Percentiles rank a stretch among this genome's conserved stretches.
Evolutionary conservation across 176 grass and related monocot genomes (phyloP).

Genomic region (Puya raimondii): DNA sequence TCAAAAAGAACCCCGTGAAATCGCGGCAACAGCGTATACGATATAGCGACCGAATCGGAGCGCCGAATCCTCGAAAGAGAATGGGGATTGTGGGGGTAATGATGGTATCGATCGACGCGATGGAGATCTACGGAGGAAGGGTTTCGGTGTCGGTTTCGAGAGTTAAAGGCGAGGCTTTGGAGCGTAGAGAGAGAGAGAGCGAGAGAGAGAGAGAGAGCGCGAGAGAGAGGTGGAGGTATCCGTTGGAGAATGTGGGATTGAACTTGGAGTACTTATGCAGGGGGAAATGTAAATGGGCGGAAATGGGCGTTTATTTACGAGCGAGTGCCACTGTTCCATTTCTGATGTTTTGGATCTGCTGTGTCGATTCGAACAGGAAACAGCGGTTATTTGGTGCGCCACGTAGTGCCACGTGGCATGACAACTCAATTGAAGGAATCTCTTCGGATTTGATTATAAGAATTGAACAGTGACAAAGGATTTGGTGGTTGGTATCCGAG

Average conservation of each 20-base stretch:
- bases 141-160: constrained; percentile 28
- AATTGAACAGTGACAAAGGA: too few species aligned
- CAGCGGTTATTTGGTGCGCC: too few species aligned
- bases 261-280: background rate
- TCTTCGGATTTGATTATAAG: too few species aligned
- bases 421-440: too few species aligned
- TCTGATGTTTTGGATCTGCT: too few species aligned
- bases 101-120: background rate
- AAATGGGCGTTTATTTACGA: background rate
- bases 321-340: background rate
- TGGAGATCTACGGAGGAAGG: constrained; percentile 18
- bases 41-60: background rate
- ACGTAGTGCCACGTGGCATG: too few species aligned
- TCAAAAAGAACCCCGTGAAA: background rate
- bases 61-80: background rate
- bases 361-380: too few species aligned
- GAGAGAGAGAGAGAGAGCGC: background rate
- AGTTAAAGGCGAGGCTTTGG: background rate
- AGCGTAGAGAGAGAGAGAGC: background rate
- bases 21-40: background rate
- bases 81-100: background rate
- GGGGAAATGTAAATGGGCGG: background rate
- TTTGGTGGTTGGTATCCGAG: too few species aligned
- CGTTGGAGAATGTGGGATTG: background rate
- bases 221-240: background rate